Percentiles rank a stretch among this genome's conserved stretches.
These are phyloP conservation scores for Chenopodium quinoa DNA, from an alignment of 148 eudicot species.

Conservation along the genomic window DNA sequence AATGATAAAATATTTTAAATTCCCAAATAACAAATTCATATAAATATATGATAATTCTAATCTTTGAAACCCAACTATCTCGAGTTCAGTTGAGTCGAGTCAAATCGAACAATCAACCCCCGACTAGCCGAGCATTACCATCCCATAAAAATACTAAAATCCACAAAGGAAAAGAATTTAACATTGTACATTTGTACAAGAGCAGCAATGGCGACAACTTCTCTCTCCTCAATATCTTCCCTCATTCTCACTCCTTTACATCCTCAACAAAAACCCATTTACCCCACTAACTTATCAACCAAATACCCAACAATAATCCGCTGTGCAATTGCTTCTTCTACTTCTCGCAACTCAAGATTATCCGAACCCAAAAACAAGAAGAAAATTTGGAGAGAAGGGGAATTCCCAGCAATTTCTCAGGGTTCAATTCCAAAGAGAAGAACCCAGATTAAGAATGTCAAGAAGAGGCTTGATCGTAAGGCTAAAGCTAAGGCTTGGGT, in stretches of 20 bases:
- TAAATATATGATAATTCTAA: no score
- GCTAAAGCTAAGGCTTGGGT: constrained; percentile 70
- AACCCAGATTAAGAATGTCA: constrained; percentile 62
- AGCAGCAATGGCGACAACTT: constrained; percentile 31
- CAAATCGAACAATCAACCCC: no score
- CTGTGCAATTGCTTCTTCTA: constrained; percentile 29
- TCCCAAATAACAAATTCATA: no score
- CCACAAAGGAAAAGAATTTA: not conserved
- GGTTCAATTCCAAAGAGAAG: constrained; percentile 40
- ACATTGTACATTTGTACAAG: not conserved
- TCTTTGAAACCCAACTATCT: no score
- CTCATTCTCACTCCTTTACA: constrained; percentile 36
- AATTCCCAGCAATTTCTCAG: constrained; percentile 55
- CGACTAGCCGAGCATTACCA: not conserved
- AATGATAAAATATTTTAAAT: no score
- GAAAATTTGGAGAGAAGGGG: constrained; percentile 74
- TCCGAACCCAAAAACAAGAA: constrained; percentile 33
- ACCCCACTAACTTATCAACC: constrained; percentile 10
- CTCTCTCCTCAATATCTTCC: constrained; percentile 52
- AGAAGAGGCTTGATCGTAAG: constrained; percentile 69
- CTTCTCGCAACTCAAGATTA: constrained; percentile 22
- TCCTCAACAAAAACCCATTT: constrained; percentile 23
- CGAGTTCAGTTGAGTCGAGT: no score
- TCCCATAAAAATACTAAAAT: not conserved
- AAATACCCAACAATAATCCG: constrained; percentile 19